These are phyloP conservation scores for Aspergillus saccharolyticus DNA, from an alignment of 495 filamentous ascomycete species.

Conservation along the genomic window DNA sequence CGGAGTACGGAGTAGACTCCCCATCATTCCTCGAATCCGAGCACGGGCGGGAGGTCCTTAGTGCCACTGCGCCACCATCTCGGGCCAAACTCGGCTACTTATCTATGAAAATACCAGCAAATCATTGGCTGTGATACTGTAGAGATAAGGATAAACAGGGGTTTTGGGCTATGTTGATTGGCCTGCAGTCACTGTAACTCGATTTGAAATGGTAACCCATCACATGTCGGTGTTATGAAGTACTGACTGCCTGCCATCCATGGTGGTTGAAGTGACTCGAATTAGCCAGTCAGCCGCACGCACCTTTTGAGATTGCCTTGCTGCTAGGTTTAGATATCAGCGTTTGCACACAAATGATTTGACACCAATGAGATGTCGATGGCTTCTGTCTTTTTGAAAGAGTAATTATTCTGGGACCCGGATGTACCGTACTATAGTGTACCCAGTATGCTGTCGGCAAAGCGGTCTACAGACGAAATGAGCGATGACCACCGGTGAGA, in stretches of 20 bases:
- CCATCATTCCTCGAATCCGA: neutral
- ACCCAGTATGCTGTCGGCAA: neutral
- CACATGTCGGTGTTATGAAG: no score
- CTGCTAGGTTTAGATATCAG: neutral
- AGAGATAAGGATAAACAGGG: neutral
- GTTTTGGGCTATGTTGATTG: neutral
- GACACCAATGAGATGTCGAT: neutral
- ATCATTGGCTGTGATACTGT: neutral
- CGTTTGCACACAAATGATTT: neutral
- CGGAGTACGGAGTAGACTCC: no score
- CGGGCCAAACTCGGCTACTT: neutral
- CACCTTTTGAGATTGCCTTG: neutral
- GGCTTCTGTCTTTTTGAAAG: neutral
- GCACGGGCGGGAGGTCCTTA: neutral
- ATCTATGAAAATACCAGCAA: neutral
- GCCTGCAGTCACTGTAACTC: neutral
- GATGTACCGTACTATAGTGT: neutral
- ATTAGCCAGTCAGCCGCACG: neutral
- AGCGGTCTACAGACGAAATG: neutral
- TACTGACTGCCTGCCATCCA: no score
- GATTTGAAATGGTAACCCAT: neutral
- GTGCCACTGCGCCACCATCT: neutral
- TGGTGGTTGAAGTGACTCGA: no score
- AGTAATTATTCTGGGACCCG: no score
- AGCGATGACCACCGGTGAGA: neutral